phyloP scores from a whole-genome alignment of 2,329 filamentous ascomycete genomes.

The Alternaria viburni region DNA sequence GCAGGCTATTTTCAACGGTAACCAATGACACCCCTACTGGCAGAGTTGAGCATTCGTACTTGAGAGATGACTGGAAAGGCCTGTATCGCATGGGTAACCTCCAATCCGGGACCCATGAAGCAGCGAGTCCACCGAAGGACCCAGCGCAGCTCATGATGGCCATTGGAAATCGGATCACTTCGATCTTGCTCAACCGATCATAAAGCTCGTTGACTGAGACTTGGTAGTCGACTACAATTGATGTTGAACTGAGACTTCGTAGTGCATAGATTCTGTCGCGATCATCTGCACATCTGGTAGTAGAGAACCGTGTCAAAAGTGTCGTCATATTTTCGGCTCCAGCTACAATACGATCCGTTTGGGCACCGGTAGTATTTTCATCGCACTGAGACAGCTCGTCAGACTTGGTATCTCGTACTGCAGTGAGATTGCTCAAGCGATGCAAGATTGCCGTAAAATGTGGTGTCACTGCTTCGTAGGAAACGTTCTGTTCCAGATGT shows the following conservation, averaged over 20 bases:
- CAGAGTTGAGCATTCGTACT: not conserved
- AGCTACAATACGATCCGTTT: not conserved
- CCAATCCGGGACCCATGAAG: not conserved
- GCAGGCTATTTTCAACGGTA: rapidly evolving
- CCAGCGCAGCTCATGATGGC: not conserved
- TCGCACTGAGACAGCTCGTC: not conserved
- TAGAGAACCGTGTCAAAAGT: not conserved
- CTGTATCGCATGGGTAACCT: not conserved
- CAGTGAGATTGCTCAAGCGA: not conserved
- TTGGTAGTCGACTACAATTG: not conserved
- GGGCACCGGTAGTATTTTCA: not conserved
- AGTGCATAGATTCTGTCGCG: not conserved
- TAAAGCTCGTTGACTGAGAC: not conserved
- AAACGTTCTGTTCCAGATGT: rapidly evolving
- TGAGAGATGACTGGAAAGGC: not conserved
- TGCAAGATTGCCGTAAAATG: not conserved
- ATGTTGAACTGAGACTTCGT: not conserved
- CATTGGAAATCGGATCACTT: not conserved
- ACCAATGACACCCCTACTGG: rapidly evolving
- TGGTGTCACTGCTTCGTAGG: not conserved
- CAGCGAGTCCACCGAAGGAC: not conserved
- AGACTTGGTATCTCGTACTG: not conserved
- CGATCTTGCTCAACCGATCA: not conserved
- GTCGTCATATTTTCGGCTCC: not conserved
- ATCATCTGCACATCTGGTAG: not conserved